Evolutionary conservation across 2,329 filamentous ascomycete genomes (phyloP), one percentile per base, ranked within the genome.

Genomic region (Graphilbum fragrans): DNA sequence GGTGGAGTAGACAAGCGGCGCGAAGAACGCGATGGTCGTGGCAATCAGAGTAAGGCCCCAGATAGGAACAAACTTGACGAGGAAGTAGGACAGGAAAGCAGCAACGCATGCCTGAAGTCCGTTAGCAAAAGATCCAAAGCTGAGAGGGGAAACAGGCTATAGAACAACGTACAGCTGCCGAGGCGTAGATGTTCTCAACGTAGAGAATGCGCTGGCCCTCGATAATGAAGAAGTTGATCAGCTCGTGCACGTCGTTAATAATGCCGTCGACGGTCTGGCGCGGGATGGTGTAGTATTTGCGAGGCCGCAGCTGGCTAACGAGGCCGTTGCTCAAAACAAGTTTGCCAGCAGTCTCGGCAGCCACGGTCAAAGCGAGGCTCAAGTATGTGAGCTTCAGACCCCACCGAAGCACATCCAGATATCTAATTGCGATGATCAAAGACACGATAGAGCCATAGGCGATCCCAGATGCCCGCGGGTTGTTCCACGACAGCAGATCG

Each of bases 171-270:
- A 81, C 78, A 50, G 66, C 69, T 52, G 63, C 60, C 19, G 79
- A 82, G 42, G 66, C 70, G 47, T 63, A 59, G 44, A 82, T 58
- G 51, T 82, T 83, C 68, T 83, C 80, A 35, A 70, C 78, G 49
- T 77, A 83, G 43, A 82, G 54, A 49, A 83, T 73, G 47, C 78
- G 71, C 65, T 83, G 80, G 39, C 69, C 65, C 64, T 83, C 80
- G 43, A 83, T 80, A 46, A 81, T 67, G 52, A 82, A 77, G 59
- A 83, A 83, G 68, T 83, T 83, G 62, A 79, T 59, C 45, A 83
- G 68, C 60, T 82, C 78, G 53, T 81, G 73, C 33, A 77, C 63
- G 49, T 82, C 79, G 43, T 74, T 74, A 51, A 80, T 71, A 48
- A 78, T 50, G 43, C 61, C 58, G 52, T 82, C 74, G 32, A 82